Evolutionary conservation across 139 green algal species (phyloP).

Genomic region (Parachlorella kessleri): DNA sequence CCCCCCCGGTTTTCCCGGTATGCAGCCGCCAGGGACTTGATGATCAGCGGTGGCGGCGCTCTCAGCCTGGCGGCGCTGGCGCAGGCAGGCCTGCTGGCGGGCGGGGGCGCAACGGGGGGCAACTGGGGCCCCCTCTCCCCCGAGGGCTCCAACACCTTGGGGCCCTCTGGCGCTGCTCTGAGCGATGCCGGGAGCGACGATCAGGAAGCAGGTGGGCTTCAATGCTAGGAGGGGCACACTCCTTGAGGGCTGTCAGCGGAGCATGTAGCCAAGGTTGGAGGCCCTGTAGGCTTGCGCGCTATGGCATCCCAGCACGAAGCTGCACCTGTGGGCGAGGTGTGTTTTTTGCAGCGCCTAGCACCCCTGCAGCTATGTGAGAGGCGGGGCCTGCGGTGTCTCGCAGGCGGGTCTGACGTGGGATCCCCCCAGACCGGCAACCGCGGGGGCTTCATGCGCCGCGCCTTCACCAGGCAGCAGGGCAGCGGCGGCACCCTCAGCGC

Average conservation of each 20-base stretch:
- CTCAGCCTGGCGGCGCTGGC: conserved; percentile 30
- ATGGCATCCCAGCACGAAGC: background rate
- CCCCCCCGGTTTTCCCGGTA: no score
- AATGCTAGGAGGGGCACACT: background rate
- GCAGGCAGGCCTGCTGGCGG: conserved; percentile 9
- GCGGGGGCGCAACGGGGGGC: background rate
- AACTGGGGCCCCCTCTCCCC: background rate
- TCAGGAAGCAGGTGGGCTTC: background rate
- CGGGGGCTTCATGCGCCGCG: conserved; percentile 23
- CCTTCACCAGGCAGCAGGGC: conserved; percentile 5
- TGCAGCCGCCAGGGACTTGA: conserved; percentile 32
- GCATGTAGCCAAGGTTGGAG: background rate
- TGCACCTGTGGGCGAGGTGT: no score
- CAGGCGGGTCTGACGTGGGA: background rate
- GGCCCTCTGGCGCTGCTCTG: no score
- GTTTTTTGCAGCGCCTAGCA: no score
- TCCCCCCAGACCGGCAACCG: background rate
- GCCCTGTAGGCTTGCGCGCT: background rate
- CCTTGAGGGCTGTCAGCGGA: background rate
- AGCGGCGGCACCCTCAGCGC: background rate
- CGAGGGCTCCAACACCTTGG: background rate
- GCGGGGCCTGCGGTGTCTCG: no score
- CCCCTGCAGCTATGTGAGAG: no score
- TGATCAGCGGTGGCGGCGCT: conserved; percentile 11
- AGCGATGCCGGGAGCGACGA: background rate